phyloP scores from a whole-genome alignment of 2,329 filamentous ascomycete genomes.

The Fusarium piperis region DNA sequence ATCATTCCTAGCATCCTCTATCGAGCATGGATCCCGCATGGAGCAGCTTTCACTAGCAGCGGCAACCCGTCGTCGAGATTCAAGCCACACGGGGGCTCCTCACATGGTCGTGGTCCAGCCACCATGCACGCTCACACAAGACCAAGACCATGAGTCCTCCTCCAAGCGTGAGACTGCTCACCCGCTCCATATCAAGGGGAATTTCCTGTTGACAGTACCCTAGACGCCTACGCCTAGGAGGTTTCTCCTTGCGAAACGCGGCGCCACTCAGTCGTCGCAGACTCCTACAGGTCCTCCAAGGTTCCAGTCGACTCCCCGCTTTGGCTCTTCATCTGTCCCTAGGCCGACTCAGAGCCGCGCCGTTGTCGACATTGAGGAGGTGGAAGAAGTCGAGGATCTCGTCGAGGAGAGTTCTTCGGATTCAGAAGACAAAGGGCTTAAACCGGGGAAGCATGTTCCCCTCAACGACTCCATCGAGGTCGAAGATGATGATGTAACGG shows the following conservation, averaged over 20 bases:
- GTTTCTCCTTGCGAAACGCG: slow-evolving; percentile 50
- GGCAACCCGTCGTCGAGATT: neutral
- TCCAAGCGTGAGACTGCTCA: slow-evolving; percentile 32
- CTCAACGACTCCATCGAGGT: slow-evolving; percentile 44
- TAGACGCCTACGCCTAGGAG: slow-evolving; percentile 53
- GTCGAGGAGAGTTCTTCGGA: slow-evolving; percentile 13
- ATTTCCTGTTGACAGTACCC: neutral
- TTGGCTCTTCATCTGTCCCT: slow-evolving; percentile 47
- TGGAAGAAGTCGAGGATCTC: slow-evolving; percentile 43
- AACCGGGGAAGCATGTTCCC: slow-evolving; percentile 12
- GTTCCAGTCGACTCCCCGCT: slow-evolving; percentile 53
- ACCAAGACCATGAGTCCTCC: slow-evolving; percentile 41
- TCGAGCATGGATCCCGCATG: neutral
- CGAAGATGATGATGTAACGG: slow-evolving; percentile 37
- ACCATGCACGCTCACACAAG: slow-evolving; percentile 28
- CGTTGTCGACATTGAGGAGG: slow-evolving; percentile 46
- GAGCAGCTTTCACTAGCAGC: neutral
- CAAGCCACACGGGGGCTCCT: neutral
- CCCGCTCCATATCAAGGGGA: neutral
- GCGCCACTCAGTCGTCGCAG: slow-evolving; percentile 46
- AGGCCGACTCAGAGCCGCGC: slow-evolving; percentile 42
- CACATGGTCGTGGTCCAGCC: slow-evolving; percentile 5
- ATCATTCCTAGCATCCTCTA: neutral
- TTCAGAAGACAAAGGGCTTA: neutral
- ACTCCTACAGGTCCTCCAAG: slow-evolving; percentile 44